Conservation (phyloP, 2,329 filamentous ascomycete genomes). For the Ophiostoma perfectum region DNA sequence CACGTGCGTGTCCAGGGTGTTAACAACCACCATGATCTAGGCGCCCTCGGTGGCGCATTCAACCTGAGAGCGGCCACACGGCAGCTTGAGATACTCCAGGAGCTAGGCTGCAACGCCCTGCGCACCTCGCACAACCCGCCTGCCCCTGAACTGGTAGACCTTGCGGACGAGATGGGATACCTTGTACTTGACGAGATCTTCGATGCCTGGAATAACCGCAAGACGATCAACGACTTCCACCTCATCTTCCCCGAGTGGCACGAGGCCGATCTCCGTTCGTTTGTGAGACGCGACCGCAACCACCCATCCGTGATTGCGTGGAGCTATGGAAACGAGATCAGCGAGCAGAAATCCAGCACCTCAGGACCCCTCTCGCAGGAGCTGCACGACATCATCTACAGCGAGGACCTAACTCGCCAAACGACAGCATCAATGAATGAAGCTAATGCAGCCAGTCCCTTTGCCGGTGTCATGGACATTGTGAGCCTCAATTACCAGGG, state of each 20-base stretch:
- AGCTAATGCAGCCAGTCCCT: slow-evolving; percentile 37
- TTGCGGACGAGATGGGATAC: slow-evolving; percentile 47
- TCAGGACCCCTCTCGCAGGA: slow-evolving; percentile 33
- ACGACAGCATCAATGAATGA: slow-evolving; percentile 44
- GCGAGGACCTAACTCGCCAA: slow-evolving; percentile 46
- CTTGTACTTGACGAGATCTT: slow-evolving; percentile 51
- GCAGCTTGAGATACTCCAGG: slow-evolving; percentile 45
- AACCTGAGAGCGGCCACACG: slow-evolving; percentile 44
- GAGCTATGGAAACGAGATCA: slow-evolving; percentile 52
- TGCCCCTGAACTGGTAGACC: slow-evolving; percentile 44
- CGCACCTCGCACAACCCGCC: slow-evolving; percentile 51
- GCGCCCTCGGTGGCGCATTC: slow-evolving; percentile 47
- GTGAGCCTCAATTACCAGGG: slow-evolving; percentile 53
- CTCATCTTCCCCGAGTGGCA: slow-evolving; percentile 49
- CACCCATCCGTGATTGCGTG: slow-evolving; percentile 49
- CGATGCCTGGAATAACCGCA: slow-evolving; percentile 45
- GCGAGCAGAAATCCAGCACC: slow-evolving; percentile 39
- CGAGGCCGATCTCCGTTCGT: slow-evolving; percentile 47
- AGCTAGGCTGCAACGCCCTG: slow-evolving; percentile 47
- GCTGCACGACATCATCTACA: slow-evolving; percentile 39
- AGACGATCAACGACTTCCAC: slow-evolving; percentile 46
- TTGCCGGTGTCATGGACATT: slow-evolving; percentile 42
- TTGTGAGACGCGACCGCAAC: slow-evolving; percentile 51
- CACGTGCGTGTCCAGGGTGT: slow-evolving; percentile 42
- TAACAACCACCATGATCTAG: slow-evolving; percentile 49